Evolutionary conservation across 192 early-diverging fungal species (phyloP).

Genomic region (Linderina pennispora): DNA sequence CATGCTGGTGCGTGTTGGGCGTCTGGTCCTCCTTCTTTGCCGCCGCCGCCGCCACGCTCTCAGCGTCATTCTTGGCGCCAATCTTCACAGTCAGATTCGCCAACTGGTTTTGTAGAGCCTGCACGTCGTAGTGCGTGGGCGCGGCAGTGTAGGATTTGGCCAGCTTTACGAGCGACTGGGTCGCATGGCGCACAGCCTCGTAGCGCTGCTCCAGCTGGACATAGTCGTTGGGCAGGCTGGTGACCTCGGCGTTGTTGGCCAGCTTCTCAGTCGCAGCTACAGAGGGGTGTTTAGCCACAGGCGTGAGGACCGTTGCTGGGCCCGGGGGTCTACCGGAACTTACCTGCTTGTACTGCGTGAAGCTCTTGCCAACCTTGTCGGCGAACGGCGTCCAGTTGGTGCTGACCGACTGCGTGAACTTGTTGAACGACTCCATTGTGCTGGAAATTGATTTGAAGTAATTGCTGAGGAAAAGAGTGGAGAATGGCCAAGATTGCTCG

Average conservation of each 20-base stretch:
- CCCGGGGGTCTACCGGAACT: too few species aligned
- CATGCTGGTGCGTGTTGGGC: conserved; percentile 66
- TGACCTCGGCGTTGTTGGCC: conserved; percentile 73
- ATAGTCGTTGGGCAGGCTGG: conserved; percentile 92
- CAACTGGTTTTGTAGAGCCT: conserved; percentile 58
- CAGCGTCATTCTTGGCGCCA: conserved; percentile 44
- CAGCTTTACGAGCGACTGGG: conserved; percentile 61
- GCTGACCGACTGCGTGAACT: conserved; percentile 45
- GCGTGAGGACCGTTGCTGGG: too few species aligned
- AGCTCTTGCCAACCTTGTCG: conserved; percentile 37
- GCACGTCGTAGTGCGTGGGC: conserved; percentile 65
- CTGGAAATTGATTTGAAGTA: neutral
- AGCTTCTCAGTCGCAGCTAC: conserved; percentile 87
- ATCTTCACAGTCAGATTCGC: conserved; percentile 46
- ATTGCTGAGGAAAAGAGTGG: too few species aligned
- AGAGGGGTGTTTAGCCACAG: too few species aligned
- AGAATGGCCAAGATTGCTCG: too few species aligned
- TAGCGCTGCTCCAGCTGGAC: conserved; percentile 72
- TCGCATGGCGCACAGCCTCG: conserved; percentile 17
- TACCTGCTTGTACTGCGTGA: conserved; percentile 51
- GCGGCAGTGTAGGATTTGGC: conserved; percentile 68
- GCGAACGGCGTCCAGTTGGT: conserved; percentile 44
- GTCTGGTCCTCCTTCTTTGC: conserved; percentile 26
- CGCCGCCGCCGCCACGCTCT: conserved; percentile 47
- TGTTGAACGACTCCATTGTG: conserved; percentile 46